Evolutionary conservation across 345 rosid species (phyloP).

Genomic region (Eucalyptus albens): DNA sequence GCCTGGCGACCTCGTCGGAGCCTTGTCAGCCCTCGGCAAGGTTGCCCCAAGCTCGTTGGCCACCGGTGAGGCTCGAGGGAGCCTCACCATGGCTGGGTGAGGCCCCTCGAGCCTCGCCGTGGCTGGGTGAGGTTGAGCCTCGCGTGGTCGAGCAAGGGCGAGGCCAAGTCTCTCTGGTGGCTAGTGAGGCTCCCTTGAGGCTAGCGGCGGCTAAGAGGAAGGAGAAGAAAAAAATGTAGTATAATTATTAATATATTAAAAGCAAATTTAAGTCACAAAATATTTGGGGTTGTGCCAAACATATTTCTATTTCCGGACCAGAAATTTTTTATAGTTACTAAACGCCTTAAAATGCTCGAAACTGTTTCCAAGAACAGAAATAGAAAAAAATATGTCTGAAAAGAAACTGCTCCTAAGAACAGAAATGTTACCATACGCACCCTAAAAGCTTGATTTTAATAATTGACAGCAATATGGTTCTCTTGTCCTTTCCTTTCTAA

Average conservation of each 20-base stretch:
- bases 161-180: accelerated
- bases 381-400: accelerated
- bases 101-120: no score
- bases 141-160: accelerated
- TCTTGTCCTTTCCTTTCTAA: no score
- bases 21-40: accelerated
- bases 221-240: no score
- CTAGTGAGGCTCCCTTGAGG: no score
- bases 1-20: accelerated
- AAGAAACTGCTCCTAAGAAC: accelerated
- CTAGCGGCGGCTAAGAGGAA: no score
- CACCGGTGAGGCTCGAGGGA: accelerated
- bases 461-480: no score
- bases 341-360: accelerated
- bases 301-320: accelerated
- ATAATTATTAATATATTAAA: no score
- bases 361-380: accelerated
- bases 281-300: no score
- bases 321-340: no score
- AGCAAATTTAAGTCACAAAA: no score
- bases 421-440: accelerated
- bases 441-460: no score
- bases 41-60: accelerated
- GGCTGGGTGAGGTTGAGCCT: accelerated
- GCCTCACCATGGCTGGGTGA: no score